Base-by-base conservation (phyloP, 1,284 basidiomycete genomes). In the Cerrena zonata region DNA sequence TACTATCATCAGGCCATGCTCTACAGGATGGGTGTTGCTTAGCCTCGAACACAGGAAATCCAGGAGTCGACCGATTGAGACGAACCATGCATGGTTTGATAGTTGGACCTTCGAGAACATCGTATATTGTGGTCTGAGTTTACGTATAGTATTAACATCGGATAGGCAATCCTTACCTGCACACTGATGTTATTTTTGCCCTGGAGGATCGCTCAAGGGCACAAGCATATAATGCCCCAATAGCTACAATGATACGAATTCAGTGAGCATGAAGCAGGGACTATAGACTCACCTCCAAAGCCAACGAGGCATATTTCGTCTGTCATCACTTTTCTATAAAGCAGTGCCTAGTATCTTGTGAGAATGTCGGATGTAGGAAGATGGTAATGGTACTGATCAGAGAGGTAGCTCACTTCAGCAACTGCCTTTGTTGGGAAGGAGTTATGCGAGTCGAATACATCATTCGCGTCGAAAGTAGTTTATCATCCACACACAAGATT, bases 71-170 rank as follows among this genome's bases (percentile, higher is more conserved):
- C 27, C 44, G 4, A 10, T 30, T 18, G 41, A 25, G 23, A 56
- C 60, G 26, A 24, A 67, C 67, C 60, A 56, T 53, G 56, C 5
- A 70, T 43, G 11, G 58, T 51, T 5, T 55, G 50, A 50, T 62
- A 67, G 56, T 69, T 70, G 1, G 69, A 71, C 11, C 67, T 69
- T 42, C 5, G n/a, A n/a, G n/a, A n/a, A n/a, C n/a, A n/a, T n/a
- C n/a, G 18, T 18, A 23, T 24, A 19, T 25, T n/a, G 39, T 22
- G 25, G 41, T 41, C 22, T 19, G 10, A 22, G 30, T 25, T 39
- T 23, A 5, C 47, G 13, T 45, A 2, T 18, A 7, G n/a, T 25
- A 10, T 4, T 3, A 40, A 38, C 27, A 45, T 37, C 1, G n/a
- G 23, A 13, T 5, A 22, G n/a, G 4, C 10, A 19, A 55, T 39